Evolutionary conservation across 2,329 filamentous ascomycete genomes (phyloP).

Genomic region (Talaromyces sp.): DNA sequence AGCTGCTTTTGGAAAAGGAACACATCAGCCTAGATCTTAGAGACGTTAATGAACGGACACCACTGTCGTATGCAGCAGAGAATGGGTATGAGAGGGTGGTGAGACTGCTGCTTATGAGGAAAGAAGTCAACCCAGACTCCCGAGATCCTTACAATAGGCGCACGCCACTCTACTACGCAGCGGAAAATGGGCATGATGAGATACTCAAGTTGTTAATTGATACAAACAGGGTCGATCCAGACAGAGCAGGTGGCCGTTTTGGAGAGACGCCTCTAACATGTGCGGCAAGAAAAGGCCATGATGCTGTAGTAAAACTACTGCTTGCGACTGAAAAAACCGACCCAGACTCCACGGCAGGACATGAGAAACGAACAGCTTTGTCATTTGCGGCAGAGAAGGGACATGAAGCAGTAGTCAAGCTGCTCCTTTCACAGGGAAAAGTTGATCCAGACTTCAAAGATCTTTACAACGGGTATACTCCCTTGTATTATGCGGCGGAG

Average conservation of each 20-base stretch:
- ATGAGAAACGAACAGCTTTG: background rate
- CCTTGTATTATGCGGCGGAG: background rate
- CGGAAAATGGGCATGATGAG: background rate
- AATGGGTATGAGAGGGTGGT: conserved; percentile 2
- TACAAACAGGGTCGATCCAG: conserved; percentile 1
- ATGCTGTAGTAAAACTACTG: background rate
- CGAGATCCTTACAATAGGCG: conserved; percentile 22
- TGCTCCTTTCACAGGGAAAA: background rate
- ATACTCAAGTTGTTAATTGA: conserved; percentile 2
- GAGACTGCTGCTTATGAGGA: conserved; percentile 10
- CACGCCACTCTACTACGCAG: background rate
- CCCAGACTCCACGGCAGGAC: background rate
- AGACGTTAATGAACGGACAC: conserved; percentile 16
- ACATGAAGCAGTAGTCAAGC: background rate
- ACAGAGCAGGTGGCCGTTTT: background rate
- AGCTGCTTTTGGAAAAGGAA: conserved; percentile 3
- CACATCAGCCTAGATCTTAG: conserved; percentile 11
- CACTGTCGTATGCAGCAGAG: background rate
- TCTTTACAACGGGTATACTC: background rate
- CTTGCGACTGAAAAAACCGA: background rate
- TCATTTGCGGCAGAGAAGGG: background rate
- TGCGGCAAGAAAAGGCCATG: background rate
- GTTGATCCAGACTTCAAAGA: background rate
- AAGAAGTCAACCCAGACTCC: background rate
- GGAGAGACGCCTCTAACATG: background rate